Evolutionary conservation across 352 stramenopile species (phyloP), one percentile per base, ranked within the genome.

Genomic region (Blastocystis sp.): DNA sequence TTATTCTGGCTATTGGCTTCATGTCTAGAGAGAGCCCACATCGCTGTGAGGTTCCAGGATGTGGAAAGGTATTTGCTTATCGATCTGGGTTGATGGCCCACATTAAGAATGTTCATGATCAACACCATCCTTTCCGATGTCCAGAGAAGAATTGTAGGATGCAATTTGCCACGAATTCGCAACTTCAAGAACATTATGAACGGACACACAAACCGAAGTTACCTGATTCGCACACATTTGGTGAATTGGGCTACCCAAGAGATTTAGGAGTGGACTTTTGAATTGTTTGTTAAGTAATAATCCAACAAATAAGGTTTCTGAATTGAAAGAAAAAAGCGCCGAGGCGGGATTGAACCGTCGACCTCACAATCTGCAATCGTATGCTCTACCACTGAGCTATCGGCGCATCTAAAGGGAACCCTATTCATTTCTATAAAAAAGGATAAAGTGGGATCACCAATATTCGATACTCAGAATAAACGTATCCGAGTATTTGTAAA

Each of bases 301-400:
- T n/a, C n/a, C n/a, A 57, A 57, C 49, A 57, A 57, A 57, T 57
- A 57, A 57, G 11, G 49, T 21, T 12, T 12, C 49, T 57, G 21
- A n/a, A 69, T 46, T n/a, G 14, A 69, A 77, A 77, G 11, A 83
- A 83, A 66, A 63, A 83, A 83, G 71, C 71, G 71, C 56, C 71
- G 43, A 21, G 71, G 49, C 71, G 71, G 71, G 71, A 83, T 83
- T 83, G 71, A 83, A 83, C 71, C 71, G 71, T 65, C 71, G 71
- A 83, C 71, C 71, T 83, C 71, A 67, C 71, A 83, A 83, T 83
- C 71, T 83, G 71, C 71, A 83, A 83, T 83, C 71, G 71, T 67
- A 83, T 83, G 71, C 71, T 83, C 71, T 83, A 83, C 71, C 71
- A 83, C 71, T 83, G 71, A 83, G 71, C 71, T 83, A 83, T 21